Evolutionary conservation across 345 rosid species (phyloP), one percentile per base, ranked within the genome.

Genomic region (Toxicodendron radicans): DNA sequence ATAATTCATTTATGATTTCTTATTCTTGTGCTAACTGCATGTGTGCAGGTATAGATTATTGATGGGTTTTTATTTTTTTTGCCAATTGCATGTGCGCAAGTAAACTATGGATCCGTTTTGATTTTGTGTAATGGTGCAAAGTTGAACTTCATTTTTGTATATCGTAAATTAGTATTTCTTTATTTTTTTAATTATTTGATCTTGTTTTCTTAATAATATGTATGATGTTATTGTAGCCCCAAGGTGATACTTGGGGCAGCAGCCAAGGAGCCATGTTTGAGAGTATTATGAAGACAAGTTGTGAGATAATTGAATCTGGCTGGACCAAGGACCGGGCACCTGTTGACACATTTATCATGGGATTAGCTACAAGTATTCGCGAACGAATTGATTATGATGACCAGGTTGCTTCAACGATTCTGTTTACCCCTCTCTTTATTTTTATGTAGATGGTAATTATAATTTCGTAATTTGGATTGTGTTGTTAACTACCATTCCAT

Each of bases 291-390:
- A 89, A 84, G 80, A 85, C 98, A 67, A 87, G 95, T 72, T 87
- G 90, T 73, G 91, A 90, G 84, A 89, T 93, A 78, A 93, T 93
- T 79, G 95, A 93, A 83, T 88, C 91, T 88, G 92, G 94, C 58
- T 96, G 98, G 99, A 68, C 81, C 82, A 96, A 87, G 82, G 98
- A 96, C 82, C 93, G 98, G 24, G 90, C 97, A 74, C 97, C 99
- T 61, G 90, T 96, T 74, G 98, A 96, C 83, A 93, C 97, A 72
- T 96, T 92, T 85, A 88, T 96, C 77, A 85, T 85, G 89, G 98
- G 97, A 58, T 81, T 95, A 82, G 96, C 95, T 45, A 79, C 93
- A 80, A 90, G 92, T 66, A 85, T 95, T 49, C 96, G 98, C 48
- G 99, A 95, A 80, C 86, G 95, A 83, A 91, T 88, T 74, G 99